Conservation (phyloP, 2,329 filamentous ascomycete species). For the Thielaviopsis musarum region DNA sequence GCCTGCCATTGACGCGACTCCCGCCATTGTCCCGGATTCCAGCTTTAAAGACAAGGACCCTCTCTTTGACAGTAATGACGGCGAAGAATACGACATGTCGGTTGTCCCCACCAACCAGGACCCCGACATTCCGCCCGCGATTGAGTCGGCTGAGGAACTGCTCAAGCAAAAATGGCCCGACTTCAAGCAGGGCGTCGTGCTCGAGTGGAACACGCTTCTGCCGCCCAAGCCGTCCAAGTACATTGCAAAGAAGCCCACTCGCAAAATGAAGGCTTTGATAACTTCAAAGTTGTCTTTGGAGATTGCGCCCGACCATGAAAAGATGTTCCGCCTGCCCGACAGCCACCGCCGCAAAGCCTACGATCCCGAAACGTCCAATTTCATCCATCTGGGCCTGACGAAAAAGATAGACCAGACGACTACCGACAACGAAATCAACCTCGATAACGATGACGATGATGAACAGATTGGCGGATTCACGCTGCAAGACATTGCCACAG, state of each 20-base stretch:
- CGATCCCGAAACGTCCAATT: constrained; percentile 23
- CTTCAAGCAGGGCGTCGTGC: constrained; percentile 57
- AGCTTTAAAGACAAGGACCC: constrained; percentile 12
- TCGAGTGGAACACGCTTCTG: constrained; percentile 69
- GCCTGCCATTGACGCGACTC: not conserved
- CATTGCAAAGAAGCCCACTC: constrained; percentile 60
- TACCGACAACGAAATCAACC: constrained; percentile 25
- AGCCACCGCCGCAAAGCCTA: constrained; percentile 34
- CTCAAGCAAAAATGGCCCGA: constrained; percentile 66
- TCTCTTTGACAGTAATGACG: constrained; percentile 21
- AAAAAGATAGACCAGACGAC: constrained; percentile 21
- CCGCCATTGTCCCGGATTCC: constrained; percentile 11
- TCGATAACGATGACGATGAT: constrained; percentile 35
- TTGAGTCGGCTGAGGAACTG: constrained; percentile 57
- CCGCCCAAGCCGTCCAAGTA: constrained; percentile 65
- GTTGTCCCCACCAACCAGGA: constrained; percentile 41
- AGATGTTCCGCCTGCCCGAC: constrained; percentile 53
- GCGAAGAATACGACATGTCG: constrained; percentile 24
- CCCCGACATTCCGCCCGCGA: constrained; percentile 47
- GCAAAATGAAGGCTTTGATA: constrained; percentile 64
- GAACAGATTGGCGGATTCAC: constrained; percentile 60
- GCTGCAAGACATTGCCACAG: constrained; percentile 64
- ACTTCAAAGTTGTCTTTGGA: constrained; percentile 83
- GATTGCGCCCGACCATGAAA: constrained; percentile 70
- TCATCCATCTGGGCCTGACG: constrained; percentile 17